Conservation (phyloP, 805 yeast species). For the Wickerhamiella azyma region DNA sequence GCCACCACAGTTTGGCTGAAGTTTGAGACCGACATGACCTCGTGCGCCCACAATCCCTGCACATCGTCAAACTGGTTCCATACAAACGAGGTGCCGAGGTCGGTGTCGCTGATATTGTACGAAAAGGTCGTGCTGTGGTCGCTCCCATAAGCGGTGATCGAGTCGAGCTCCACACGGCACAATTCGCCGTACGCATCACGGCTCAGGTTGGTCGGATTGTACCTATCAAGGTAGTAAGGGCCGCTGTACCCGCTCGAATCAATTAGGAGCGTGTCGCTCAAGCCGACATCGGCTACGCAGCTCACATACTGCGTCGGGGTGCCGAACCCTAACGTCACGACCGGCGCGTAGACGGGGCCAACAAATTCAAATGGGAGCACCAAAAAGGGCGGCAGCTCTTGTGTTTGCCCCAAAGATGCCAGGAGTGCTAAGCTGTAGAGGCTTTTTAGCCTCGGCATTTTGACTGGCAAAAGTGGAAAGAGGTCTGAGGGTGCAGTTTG, state of each 20-base stretch:
- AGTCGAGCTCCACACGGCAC: background rate
- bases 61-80: slow-evolving; percentile 3
- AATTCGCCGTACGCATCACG: background rate
- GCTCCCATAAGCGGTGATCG: background rate
- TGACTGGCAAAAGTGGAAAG: too few relatives aligned
- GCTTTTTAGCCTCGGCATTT: too few relatives aligned
- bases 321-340: background rate
- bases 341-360: slow-evolving; percentile 1
- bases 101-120: background rate
- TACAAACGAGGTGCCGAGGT: background rate
- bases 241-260: background rate
- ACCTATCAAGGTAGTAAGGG: slow-evolving; percentile 1
- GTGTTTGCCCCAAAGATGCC: background rate
- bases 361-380: background rate
- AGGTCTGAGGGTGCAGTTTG: too few relatives aligned
- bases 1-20: background rate
- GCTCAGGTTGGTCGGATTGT: background rate
- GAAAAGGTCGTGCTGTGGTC: background rate
- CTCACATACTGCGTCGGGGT: slow-evolving; percentile 1
- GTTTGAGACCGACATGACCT: background rate
- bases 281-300: slow-evolving; percentile 5
- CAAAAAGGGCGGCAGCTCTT: too few relatives aligned
- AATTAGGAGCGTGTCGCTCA: background rate
- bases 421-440: background rate
- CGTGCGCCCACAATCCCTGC: slow-evolving; percentile 1